A percentile compares a stretch with the other conserved stretches of the same genome.
These are phyloP conservation scores for Effrenium voratum DNA, from an alignment of 73 alveolate species.

Conservation along the genomic window DNA sequence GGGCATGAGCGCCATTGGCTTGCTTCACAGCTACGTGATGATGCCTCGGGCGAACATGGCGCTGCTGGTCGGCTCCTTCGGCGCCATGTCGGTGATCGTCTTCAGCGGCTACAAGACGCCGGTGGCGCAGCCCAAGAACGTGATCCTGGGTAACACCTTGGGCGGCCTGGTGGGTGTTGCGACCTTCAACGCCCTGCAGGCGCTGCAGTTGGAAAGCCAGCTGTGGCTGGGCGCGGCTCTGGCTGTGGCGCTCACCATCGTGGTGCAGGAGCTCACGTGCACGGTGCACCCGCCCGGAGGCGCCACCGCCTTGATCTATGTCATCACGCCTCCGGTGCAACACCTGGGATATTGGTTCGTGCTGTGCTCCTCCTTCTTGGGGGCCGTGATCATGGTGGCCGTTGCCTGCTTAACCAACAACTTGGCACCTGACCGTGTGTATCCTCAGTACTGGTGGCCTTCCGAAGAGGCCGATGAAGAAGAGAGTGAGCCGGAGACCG, in stretches of 20 bases:
- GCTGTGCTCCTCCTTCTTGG: slow-evolving; percentile 48
- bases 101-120: slow-evolving; percentile 66
- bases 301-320: slow-evolving; percentile 50
- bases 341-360: slow-evolving; percentile 30
- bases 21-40: neutral
- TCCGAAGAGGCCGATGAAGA: neutral
- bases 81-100: slow-evolving; percentile 69
- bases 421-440: slow-evolving; percentile 16
- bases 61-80: slow-evolving; percentile 52
- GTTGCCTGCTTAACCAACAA: slow-evolving; percentile 68
- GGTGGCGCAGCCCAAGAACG: slow-evolving; percentile 77
- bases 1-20: slow-evolving; percentile 64
- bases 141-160: slow-evolving; percentile 45
- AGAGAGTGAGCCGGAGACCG: neutral
- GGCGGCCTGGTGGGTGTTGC: slow-evolving; percentile 76
- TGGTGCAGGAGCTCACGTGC: slow-evolving; percentile 50
- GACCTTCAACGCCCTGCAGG: neutral
- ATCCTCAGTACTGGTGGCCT: slow-evolving; percentile 87
- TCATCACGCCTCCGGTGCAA: slow-evolving; percentile 26
- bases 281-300: slow-evolving; percentile 74
- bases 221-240: slow-evolving; percentile 52
- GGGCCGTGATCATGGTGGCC: slow-evolving; percentile 67
- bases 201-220: neutral
- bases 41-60: slow-evolving; percentile 36
- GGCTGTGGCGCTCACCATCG: slow-evolving; percentile 53